Percentiles rank a stretch among this genome's conserved stretches.
phyloP scores from a whole-genome alignment of 306 rosid genomes.

The Casuarina cunninghamiana region DNA sequence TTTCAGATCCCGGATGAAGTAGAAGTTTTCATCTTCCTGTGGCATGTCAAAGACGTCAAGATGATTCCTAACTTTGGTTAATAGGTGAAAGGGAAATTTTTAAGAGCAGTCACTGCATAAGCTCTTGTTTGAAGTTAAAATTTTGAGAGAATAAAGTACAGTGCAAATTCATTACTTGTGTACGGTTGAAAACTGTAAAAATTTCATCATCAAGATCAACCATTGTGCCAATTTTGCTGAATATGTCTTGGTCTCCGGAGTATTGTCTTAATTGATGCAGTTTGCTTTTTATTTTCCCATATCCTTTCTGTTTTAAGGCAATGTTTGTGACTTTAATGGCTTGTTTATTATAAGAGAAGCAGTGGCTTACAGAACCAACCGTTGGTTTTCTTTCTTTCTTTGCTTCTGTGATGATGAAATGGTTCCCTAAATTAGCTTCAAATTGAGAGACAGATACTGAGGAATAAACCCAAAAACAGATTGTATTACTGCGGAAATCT shows the following conservation, averaged over 20 bases:
- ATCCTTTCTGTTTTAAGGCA: background rate
- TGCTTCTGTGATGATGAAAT: too few relatives aligned
- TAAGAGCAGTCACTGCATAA: background rate
- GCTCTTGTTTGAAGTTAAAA: background rate
- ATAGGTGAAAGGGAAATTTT: slow-evolving; percentile 9
- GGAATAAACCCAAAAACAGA: too few relatives aligned
- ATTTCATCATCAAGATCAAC: background rate
- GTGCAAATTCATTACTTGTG: background rate
- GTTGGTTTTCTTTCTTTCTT: too few relatives aligned
- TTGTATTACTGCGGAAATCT: too few relatives aligned
- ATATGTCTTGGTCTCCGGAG: background rate
- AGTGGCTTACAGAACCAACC: too few relatives aligned
- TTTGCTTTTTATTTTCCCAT: background rate
- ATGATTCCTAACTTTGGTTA: background rate
- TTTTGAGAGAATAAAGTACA: slow-evolving; percentile 9
- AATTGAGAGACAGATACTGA: too few relatives aligned
- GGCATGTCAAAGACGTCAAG: slow-evolving; percentile 2
- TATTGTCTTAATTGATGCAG: slow-evolving; percentile 3
- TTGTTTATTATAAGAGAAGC: background rate
- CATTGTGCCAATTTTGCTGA: background rate
- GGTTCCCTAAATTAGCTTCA: too few relatives aligned
- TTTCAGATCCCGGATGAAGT: background rate
- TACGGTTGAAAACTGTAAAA: background rate
- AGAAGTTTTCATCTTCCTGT: background rate
- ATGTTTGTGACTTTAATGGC: background rate